These are phyloP conservation scores for Solanum tacnaense DNA, from an alignment of 257 asterid genomes.

Conservation along the genomic window DNA sequence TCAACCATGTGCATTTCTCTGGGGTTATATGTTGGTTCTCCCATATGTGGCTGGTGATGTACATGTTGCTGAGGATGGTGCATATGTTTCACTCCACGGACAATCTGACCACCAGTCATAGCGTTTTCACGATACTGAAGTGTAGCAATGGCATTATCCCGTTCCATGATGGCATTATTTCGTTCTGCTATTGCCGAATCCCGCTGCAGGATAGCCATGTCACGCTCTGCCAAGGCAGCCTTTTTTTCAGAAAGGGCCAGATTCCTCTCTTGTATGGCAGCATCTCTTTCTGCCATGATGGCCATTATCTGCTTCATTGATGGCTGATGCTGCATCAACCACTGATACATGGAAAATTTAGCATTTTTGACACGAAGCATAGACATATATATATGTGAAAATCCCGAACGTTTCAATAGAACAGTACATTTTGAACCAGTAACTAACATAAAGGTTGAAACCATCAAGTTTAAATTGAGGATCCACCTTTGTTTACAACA, in stretches of 20 bases:
- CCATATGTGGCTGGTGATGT: slow-evolving; percentile 40
- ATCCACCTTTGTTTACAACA: background rate
- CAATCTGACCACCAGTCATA: slow-evolving; percentile 53
- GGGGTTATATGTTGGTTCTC: slow-evolving; percentile 35
- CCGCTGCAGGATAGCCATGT: slow-evolving; percentile 75
- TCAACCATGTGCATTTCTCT: slow-evolving; percentile 40
- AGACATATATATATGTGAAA: background rate
- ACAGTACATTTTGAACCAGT: background rate
- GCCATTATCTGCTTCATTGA: slow-evolving; percentile 96
- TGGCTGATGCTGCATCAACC: slow-evolving; percentile 96
- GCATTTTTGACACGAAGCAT: background rate
- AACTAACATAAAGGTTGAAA: background rate
- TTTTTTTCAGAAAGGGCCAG: slow-evolving; percentile 86
- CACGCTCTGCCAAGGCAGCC: slow-evolving; percentile 85
- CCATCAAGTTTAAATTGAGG: background rate
- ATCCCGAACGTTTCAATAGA: background rate
- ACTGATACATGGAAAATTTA: slow-evolving; percentile 30
- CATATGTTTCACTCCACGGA: slow-evolving; percentile 49
- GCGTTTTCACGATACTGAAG: slow-evolving; percentile 67
- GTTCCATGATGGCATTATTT: slow-evolving; percentile 71
- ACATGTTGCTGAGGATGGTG: slow-evolving; percentile 69
- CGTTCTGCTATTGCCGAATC: slow-evolving; percentile 83
- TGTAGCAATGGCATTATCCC: slow-evolving; percentile 82
- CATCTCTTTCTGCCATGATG: slow-evolving; percentile 89
- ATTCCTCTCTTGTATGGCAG: slow-evolving; percentile 88